Evolutionary conservation across 345 rosid genomes (phyloP), one percentile per base, ranked within the genome.

Genomic region (Acer negundo): DNA sequence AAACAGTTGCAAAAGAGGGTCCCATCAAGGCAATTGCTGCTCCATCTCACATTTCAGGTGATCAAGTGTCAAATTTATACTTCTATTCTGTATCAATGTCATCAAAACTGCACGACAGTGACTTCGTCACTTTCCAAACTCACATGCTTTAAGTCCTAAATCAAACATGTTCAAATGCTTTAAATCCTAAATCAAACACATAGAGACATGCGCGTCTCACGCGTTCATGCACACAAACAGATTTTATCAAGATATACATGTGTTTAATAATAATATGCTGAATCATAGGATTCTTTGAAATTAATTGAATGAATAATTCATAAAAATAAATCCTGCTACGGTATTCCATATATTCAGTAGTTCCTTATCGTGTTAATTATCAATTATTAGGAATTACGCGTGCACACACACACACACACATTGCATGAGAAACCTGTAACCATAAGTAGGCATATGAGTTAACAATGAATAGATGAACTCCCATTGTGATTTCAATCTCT

Each of bases 21-120:
- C 75, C 67, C 47, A 62, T 0, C 10, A 76, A 76, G 24, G 65
- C 28, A 55, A 31, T 6, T 20, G 68, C 59, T 15, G 42, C 42
- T 38, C 72, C 11, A 6, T 58, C 63, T 8, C 72, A 75, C 15
- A 35, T 53, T 71, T 44, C 84, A 78, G 85, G 82, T 78, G 75
- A 59, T 15, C 15, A 7, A 58, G n/a, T 38, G 31, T 64, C 31
- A 62, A 31, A 68, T 26, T 24, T 12, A 11, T 28, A 6, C 22
- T 49, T 23, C 12, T 23, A 70, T 38, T 16, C 26, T 16, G 70
- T 2, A 28, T 64, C 10, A 16, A 69, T 51, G 47, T 31, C 62
- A 62, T 17, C 42, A 69, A 59, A 59, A 10, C 24, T n/a, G 10
- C 51, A 55, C 42, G n/a, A 2, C 75, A 28, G 66, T n/a, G 31